Evolutionary conservation across 2,329 filamentous ascomycete species (phyloP).

Genomic region (Magnaporthiopsis poae): DNA sequence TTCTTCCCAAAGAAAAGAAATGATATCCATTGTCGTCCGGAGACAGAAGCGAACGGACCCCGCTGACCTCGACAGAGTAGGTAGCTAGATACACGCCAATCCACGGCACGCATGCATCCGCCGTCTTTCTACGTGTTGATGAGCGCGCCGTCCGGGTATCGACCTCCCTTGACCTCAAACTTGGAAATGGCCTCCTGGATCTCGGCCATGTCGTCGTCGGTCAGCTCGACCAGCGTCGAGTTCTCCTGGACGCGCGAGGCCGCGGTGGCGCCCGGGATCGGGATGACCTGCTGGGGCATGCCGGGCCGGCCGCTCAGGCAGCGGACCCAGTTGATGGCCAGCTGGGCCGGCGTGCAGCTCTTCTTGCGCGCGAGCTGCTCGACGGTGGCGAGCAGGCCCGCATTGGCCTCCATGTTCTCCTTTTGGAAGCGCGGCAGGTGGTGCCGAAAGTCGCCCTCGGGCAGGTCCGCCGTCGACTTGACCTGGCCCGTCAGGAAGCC

Average conservation of each 20-base stretch:
- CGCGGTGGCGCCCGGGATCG: constrained; percentile 41
- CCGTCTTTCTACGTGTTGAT: constrained; percentile 6
- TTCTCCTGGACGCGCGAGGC: constrained; percentile 24
- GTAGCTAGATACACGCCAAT: neutral
- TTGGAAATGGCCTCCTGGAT: constrained; percentile 7
- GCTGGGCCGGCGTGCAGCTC: constrained; percentile 36
- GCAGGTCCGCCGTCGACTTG: constrained; percentile 33
- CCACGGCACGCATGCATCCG: neutral
- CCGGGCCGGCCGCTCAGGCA: constrained; percentile 28
- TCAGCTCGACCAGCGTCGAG: constrained; percentile 9
- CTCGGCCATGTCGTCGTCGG: constrained; percentile 10
- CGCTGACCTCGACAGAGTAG: neutral
- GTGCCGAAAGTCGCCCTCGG: constrained; percentile 20
- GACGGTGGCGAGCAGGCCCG: constrained; percentile 38
- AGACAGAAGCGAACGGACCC: neutral
- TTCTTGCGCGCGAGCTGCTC: constrained; percentile 37
- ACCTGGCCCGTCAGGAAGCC: constrained; percentile 20
- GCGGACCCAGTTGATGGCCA: constrained; percentile 43
- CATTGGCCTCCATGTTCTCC: constrained; percentile 42
- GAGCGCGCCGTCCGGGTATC: constrained; percentile 7
- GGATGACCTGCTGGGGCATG: constrained; percentile 31
- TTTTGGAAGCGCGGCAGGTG: constrained; percentile 36
- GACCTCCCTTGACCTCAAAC: constrained; percentile 5
- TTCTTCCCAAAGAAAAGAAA: no score
- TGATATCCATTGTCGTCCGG: neutral